Percentiles rank a stretch among this genome's conserved stretches.
phyloP scores from a whole-genome alignment of 192 early-diverging fungal species.

The Coemansia asiatica region DNA sequence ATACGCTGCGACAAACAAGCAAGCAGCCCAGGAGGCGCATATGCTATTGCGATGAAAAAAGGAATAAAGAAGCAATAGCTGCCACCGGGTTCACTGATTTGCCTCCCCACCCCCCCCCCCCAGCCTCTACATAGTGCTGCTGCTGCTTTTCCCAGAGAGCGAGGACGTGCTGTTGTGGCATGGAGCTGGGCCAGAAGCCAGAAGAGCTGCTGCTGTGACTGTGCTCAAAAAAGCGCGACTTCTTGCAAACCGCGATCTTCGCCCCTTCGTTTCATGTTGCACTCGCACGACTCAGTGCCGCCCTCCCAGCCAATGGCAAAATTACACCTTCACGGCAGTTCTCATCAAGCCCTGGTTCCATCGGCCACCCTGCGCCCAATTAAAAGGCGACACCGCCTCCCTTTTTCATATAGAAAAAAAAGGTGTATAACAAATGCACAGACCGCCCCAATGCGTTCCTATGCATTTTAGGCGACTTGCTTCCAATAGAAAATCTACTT shows the following conservation, averaged over 20 bases:
- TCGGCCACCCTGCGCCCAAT: neutral
- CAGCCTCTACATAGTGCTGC: neutral
- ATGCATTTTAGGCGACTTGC: too few relatives aligned
- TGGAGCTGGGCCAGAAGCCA: too few relatives aligned
- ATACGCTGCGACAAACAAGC: neutral
- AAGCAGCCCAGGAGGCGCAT: neutral
- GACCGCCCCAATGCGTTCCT: neutral
- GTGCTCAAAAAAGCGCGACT: neutral
- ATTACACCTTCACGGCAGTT: constrained; percentile 3
- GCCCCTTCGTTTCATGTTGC: neutral
- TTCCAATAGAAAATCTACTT: constrained; percentile 57
- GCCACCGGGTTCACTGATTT: neutral
- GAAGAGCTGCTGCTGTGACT: neutral
- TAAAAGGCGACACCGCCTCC: neutral
- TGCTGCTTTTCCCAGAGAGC: neutral
- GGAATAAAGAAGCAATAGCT: neutral
- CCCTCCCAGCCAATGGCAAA: constrained; percentile 15
- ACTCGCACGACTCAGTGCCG: neutral
- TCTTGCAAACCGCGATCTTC: too few relatives aligned
- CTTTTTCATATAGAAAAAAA: neutral
- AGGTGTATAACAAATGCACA: neutral
- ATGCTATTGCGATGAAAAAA: neutral
- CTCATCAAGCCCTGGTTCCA: neutral
- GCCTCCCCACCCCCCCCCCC: too few relatives aligned
- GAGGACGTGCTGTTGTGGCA: too few relatives aligned